Evolutionary conservation across 441 rosid species (phyloP), one percentile per base, ranked within the genome.

Genomic region (Populus tomentosa): DNA sequence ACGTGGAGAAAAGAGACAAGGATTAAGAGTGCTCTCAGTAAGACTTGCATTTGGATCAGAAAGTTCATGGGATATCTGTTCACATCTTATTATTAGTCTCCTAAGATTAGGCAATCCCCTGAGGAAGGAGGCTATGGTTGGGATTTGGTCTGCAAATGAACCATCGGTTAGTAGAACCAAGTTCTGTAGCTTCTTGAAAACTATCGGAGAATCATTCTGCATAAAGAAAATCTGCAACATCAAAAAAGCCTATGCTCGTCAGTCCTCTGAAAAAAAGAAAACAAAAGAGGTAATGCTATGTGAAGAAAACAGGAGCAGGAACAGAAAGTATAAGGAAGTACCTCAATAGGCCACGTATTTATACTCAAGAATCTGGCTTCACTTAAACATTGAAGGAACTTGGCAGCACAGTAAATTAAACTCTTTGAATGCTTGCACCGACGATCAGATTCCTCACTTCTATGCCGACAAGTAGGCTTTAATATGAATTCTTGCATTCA

Each of bases 311-410:
- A 62, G 40, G 7, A 74, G 28, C 6, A 62, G 18, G 7, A 74
- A 38, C 6, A 62, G 18, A 62, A 7, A 3, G 5, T 10, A 14
- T 3, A 2, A 24, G 26, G 36, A 69, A 13, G 40, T 46, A 79
- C 82, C 78, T 79, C 75, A 56, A 79, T 75, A 59, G 68, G 82
- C 82, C 78, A 75, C 21, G 66, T 64, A 28, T 79, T 75, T 36
- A 75, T 74, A 10, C 24, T 71, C 64, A 75, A 63, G 68, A 8
- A 16, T 50, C 20, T 79, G 71, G 24, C 78, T 46, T 35, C 23
- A 11, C 42, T 75, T 42, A 75, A 20, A 35, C 82, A 69, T 8
- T 79, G 69, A 46, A 79, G 62, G 38, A 79, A 59, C 75, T 11
- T 16, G 21, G 75, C 75, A 50, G 66, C 71, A 66, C 75, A 79